Conservation (phyloP, 2,329 filamentous ascomycete genomes). For the Metarhizium robertsii region DNA sequence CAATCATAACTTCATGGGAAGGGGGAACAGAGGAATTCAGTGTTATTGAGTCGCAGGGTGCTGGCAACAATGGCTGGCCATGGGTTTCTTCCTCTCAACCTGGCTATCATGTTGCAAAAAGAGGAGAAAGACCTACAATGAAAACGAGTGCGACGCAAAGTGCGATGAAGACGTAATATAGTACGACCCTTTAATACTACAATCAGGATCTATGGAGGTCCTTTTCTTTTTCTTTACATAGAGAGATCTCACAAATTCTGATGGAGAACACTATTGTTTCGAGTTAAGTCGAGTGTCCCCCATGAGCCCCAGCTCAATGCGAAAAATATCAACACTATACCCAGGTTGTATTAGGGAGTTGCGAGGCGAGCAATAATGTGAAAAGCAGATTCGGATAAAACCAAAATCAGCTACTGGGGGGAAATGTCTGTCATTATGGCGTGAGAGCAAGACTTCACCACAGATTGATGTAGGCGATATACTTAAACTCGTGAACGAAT, state of each 20-base stretch:
- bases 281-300: not conserved
- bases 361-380: no score
- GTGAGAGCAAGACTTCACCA: no score
- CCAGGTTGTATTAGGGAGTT: no score
- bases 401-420: no score
- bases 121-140: not conserved
- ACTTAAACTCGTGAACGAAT: no score
- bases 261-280: not conserved
- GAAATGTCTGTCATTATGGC: no score
- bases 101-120: not conserved
- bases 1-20: slow-evolving; percentile 9
- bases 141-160: not conserved
- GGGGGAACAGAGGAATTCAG: slow-evolving; percentile 7
- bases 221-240: not conserved
- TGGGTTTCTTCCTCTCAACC: not conserved
- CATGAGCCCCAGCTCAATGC: not conserved
- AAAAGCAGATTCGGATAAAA: no score
- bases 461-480: no score
- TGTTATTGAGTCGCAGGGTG: not conserved
- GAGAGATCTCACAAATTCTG: not conserved
- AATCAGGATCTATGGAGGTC: not conserved
- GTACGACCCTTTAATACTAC: not conserved
- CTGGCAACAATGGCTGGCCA: not conserved
- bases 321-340: no score
- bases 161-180: not conserved